phyloP scores from a whole-genome alignment of 108 stramenopile genomes.

The Pseudonitzschia delicatissima region DNA sequence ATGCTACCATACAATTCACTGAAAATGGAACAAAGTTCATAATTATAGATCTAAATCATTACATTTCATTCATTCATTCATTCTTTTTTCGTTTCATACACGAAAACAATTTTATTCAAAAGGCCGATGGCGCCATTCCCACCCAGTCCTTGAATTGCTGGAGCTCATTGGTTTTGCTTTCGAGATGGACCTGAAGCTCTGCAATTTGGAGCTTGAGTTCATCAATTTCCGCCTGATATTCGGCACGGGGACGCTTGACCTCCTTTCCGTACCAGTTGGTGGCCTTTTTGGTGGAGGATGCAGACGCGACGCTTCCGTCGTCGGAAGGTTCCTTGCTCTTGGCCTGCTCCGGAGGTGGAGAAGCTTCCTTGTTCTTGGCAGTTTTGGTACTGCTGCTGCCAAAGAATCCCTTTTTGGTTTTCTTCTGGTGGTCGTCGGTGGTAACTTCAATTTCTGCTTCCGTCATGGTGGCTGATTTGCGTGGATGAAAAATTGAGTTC shows the following conservation, averaged over 20 bases:
- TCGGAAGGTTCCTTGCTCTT: background rate
- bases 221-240: slow-evolving; percentile 17
- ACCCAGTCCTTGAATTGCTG: background rate
- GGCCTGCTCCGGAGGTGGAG: background rate
- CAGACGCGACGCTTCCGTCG: background rate
- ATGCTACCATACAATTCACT: too few species aligned
- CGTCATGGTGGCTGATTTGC: background rate
- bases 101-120: too few species aligned
- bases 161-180: background rate
- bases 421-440: background rate
- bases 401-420: background rate
- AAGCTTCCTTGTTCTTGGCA: background rate
- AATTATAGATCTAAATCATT: too few species aligned
- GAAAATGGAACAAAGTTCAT: too few species aligned
- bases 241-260: slow-evolving; percentile 8
- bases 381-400: background rate
- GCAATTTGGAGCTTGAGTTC: slow-evolving; percentile 3
- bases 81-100: too few species aligned
- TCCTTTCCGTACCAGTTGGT: background rate
- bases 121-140: background rate
- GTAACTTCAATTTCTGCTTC: background rate
- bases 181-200: background rate
- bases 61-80: too few species aligned
- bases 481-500: background rate
- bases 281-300: background rate